A percentile compares a stretch with the other conserved stretches of the same genome.
Conservation (phyloP, 495 filamentous ascomycete species). For the Neurospora sp. region DNA sequence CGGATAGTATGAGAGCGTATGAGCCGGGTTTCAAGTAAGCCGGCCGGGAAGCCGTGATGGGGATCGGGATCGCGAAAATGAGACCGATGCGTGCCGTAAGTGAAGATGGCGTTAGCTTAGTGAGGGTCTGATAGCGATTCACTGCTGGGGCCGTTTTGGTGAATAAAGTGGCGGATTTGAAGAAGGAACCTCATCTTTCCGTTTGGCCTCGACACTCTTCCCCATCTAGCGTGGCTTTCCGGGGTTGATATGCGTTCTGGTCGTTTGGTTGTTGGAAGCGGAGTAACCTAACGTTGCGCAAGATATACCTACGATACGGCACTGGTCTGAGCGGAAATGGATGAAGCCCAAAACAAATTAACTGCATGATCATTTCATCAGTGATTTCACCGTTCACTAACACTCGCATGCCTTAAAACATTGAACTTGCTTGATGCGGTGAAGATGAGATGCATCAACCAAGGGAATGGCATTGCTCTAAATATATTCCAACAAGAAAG, state of each 20-base stretch:
- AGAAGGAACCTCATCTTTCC: too few species aligned
- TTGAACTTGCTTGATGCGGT: background rate
- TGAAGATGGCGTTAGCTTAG: background rate
- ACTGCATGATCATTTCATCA: background rate
- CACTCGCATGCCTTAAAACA: background rate
- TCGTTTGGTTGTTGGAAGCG: background rate
- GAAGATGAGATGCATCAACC: background rate
- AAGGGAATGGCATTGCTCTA: background rate
- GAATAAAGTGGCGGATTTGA: too few species aligned
- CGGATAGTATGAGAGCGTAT: background rate
- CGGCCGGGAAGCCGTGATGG: background rate
- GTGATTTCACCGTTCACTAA: background rate
- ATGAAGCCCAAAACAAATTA: background rate
- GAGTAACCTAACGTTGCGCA: background rate
- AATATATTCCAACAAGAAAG: background rate
- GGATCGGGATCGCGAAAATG: background rate
- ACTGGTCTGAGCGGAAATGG: background rate
- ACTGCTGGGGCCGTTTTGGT: background rate
- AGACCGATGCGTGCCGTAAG: background rate
- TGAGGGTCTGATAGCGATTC: background rate
- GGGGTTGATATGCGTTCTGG: background rate
- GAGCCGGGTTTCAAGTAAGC: background rate
- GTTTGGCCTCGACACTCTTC: too few species aligned
- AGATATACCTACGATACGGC: background rate
- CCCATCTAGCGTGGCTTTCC: background rate